phyloP scores from a whole-genome alignment of 345 rosid genomes.

The Firmiana major region DNA sequence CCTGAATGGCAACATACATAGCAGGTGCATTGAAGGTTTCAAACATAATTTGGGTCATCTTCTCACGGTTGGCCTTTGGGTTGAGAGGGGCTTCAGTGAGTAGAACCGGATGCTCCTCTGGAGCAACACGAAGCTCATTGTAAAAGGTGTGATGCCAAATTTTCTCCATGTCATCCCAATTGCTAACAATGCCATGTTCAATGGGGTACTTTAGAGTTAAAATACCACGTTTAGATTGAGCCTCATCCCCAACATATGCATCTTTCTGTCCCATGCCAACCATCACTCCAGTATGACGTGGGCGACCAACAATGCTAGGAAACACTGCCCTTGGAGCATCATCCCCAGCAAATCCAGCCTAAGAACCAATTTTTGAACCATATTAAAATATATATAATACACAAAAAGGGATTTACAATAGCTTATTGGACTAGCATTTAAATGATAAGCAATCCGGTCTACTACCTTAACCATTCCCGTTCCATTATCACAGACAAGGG shows the following conservation, averaged over 20 bases:
- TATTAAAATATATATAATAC: neutral
- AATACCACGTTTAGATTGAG: slow-evolving; percentile 76
- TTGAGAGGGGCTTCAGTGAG: slow-evolving; percentile 80
- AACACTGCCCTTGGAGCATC: slow-evolving; percentile 73
- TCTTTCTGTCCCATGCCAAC: slow-evolving; percentile 78
- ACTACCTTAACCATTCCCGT: slow-evolving; percentile 51
- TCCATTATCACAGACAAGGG: slow-evolving; percentile 52
- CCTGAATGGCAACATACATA: slow-evolving; percentile 78
- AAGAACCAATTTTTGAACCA: neutral
- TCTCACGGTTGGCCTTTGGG: slow-evolving; percentile 77
- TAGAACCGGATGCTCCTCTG: slow-evolving; percentile 76
- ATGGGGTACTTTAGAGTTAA: slow-evolving; percentile 70
- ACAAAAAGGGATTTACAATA: neutral
- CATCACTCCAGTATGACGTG: slow-evolving; percentile 72
- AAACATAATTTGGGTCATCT: slow-evolving; percentile 78
- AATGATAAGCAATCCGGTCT: neutral
- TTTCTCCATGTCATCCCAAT: slow-evolving; percentile 77
- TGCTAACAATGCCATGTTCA: slow-evolving; percentile 76
- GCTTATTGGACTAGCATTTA: neutral
- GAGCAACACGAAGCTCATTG: slow-evolving; percentile 78
- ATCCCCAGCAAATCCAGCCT: slow-evolving; percentile 79
- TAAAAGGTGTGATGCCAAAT: slow-evolving; percentile 70
- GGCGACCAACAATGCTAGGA: slow-evolving; percentile 68
- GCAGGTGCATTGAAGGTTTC: slow-evolving; percentile 74
- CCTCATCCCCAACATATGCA: slow-evolving; percentile 76